Conservation (phyloP, 73 alveolate genomes). For the Diophrys sp. region DNA sequence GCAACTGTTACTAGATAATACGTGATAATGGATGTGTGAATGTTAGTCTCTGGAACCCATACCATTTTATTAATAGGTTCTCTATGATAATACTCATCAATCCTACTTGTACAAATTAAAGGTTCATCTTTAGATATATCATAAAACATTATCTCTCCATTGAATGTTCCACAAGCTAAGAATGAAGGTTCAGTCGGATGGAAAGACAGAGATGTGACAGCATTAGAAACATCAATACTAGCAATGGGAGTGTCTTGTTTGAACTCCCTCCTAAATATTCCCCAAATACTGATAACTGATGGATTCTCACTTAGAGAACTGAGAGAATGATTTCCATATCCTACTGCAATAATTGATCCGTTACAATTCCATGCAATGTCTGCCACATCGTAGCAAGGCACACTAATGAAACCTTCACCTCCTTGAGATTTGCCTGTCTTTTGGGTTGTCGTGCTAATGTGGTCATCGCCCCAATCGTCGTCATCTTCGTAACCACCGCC, state of each 20-base stretch:
- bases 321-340: constrained; percentile 72
- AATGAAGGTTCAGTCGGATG: constrained; percentile 73
- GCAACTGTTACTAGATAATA: constrained; percentile 25
- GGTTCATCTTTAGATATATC: constrained; percentile 59
- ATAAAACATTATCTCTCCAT: constrained; percentile 75
- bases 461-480: background rate
- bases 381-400: constrained; percentile 50
- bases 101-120: constrained; percentile 39
- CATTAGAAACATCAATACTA: constrained; percentile 53
- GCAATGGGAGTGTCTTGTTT: constrained; percentile 56
- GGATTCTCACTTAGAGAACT: constrained; percentile 62
- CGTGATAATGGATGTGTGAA: background rate
- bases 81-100: constrained; percentile 82
- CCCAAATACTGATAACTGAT: constrained; percentile 72
- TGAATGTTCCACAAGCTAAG: constrained; percentile 79
- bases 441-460: background rate
- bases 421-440: background rate
- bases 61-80: constrained; percentile 68
- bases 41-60: constrained; percentile 45
- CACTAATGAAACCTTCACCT: constrained; percentile 1
- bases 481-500: no score
- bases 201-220: constrained; percentile 59
- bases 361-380: constrained; percentile 75
- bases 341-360: constrained; percentile 79
- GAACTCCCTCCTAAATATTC: constrained; percentile 68